Evolutionary conservation across 2,329 filamentous ascomycete genomes (phyloP), one percentile per base, ranked within the genome.

Genomic region (Sporothrix brasiliensis): DNA sequence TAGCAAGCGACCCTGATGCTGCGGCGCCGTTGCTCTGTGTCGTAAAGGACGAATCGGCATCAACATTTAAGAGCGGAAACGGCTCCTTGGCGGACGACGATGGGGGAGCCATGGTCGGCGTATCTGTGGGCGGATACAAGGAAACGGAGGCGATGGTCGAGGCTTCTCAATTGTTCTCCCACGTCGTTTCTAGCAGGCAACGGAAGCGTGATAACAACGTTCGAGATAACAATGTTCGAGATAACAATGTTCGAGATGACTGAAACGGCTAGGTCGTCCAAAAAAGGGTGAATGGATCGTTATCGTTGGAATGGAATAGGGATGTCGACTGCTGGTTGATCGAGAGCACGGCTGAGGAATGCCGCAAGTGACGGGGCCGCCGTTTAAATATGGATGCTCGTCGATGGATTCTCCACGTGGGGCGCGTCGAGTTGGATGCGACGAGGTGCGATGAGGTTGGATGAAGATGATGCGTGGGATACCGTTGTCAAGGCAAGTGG

Each of bases 41-140:
- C 74, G 84, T 83, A 73, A 82, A 81, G 67, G 83, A 80, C 66
- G 82, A 81, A 77, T 72, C 69, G 52, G 58, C 69, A 5, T 73
- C 73, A 44, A 67, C 63, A 7, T 82, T 85, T 74, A 88, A 81
- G 52, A 84, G 79, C 69, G 86, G 86, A 72, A 88, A 88, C 24
- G 86, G 86, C 77, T 88, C 86, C 72, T 81, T 77, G 70, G 77
- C 78, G 53, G 83, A 70, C 16, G 71, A 52, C 7, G 71, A 53
- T n/a, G 66, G 4, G 21, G 56, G 21, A 49, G 68, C 49, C 52
- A 50, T 72, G 61, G 58, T 47, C 13, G 41, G 58, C 27, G 13
- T 10, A 16, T 47, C 6, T 49, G 19, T 7, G 19, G 49, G 30
- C 53, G 27, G 27, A 50, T 14, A 27, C 44, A 68, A 44, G 4